These are phyloP conservation scores for Exophiala xenobiotica DNA, from an alignment of 2,329 filamentous ascomycete species.

Conservation along the genomic window DNA sequence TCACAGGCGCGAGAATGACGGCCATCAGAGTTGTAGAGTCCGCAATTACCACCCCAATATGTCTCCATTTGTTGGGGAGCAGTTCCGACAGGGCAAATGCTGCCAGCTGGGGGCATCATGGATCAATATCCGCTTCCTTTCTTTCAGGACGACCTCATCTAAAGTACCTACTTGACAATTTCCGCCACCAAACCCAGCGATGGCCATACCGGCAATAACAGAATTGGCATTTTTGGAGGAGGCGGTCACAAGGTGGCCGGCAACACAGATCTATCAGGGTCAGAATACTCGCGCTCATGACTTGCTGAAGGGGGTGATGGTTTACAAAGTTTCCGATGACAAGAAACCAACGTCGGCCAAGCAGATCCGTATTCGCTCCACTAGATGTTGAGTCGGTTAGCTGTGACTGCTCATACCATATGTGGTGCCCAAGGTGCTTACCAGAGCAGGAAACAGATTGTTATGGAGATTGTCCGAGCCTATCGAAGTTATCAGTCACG, in stretches of 20 bases:
- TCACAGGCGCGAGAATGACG: slow-evolving; percentile 49
- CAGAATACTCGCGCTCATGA: background rate
- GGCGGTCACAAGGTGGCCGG: slow-evolving; percentile 43
- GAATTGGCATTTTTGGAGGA: slow-evolving; percentile 42
- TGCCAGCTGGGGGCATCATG: slow-evolving; percentile 38
- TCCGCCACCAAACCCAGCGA: slow-evolving; percentile 48
- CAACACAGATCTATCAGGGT: slow-evolving; percentile 33
- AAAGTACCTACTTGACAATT: slow-evolving; percentile 39
- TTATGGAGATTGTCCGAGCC: slow-evolving; percentile 18
- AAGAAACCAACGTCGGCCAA: slow-evolving; percentile 50
- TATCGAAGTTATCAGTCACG: background rate
- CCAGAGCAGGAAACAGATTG: slow-evolving; percentile 15
- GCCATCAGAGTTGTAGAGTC: slow-evolving; percentile 46
- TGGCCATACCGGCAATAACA: slow-evolving; percentile 42
- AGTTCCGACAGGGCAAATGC: slow-evolving; percentile 42
- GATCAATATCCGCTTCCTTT: too few species aligned
- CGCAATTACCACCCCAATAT: slow-evolving; percentile 46
- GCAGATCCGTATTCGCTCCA: slow-evolving; percentile 46
- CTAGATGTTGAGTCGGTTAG: background rate
- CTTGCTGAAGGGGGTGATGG: background rate
- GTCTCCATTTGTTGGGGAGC: slow-evolving; percentile 51
- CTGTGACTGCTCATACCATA: too few species aligned
- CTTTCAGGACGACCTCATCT: too few species aligned
- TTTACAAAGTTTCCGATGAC: slow-evolving; percentile 44
- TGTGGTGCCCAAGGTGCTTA: background rate